Evolutionary conservation across 371 early-diverging fungal species (phyloP).

Genomic region (Circinella minor): DNA sequence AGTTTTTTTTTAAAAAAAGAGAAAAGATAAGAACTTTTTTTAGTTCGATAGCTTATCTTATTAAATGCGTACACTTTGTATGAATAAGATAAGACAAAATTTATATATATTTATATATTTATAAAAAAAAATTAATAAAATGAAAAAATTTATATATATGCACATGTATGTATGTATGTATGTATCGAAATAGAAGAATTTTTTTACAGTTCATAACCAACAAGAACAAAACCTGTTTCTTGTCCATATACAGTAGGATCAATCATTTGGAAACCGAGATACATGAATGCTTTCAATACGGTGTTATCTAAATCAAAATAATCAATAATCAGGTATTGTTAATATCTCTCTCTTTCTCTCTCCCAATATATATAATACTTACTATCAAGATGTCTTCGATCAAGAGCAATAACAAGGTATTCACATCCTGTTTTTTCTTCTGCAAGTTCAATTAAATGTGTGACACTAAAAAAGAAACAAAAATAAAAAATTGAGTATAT

Average conservation of each 20-base stretch:
- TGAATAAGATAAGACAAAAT: no score
- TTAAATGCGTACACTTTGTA: no score
- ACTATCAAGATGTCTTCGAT: conserved; percentile 20
- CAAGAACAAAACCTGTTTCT: conserved; percentile 51
- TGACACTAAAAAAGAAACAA: conserved; percentile 42
- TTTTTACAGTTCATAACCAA: conserved; percentile 55
- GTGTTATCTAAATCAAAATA: conserved; percentile 31
- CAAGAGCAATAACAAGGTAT: conserved; percentile 41
- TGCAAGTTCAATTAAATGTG: conserved; percentile 51
- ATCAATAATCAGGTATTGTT: no score
- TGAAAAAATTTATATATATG: not conserved
- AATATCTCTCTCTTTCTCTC: no score
- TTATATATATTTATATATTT: no score
- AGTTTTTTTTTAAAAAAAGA: no score
- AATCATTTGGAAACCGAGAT: conserved; percentile 67
- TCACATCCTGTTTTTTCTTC: conserved; percentile 52
- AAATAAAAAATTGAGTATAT: not conserved
- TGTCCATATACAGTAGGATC: conserved; percentile 59
- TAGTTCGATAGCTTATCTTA: no score
- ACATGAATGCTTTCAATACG: conserved; percentile 61
- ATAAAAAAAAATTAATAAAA: not conserved
- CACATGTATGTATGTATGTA: not conserved
- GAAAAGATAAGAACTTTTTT: no score
- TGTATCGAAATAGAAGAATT: not conserved
- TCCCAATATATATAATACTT: conserved; percentile 1